Evolutionary conservation across 2,329 filamentous ascomycete genomes (phyloP).

Genomic region (Neopestalotiopsis sp.): DNA sequence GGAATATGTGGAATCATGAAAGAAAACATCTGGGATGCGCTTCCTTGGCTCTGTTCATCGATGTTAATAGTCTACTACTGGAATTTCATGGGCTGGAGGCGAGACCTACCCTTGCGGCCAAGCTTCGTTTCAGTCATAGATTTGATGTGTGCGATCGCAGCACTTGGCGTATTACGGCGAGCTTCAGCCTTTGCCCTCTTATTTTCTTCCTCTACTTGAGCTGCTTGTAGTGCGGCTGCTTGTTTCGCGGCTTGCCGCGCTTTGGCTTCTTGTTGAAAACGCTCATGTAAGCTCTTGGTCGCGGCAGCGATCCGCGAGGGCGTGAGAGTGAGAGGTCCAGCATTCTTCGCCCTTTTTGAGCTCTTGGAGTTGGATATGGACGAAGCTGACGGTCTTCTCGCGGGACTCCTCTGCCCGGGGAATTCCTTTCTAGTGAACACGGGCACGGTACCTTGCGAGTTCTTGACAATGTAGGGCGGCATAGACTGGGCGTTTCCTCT

Average conservation of each 20-base stretch:
- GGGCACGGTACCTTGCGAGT: not conserved
- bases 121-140: constrained; percentile 3
- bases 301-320: not conserved
- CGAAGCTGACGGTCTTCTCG: not conserved
- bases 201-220: not conserved
- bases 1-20: constrained; percentile 3
- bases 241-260: not conserved
- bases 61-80: not conserved
- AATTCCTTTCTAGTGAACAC: not conserved
- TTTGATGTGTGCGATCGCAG: constrained; percentile 9
- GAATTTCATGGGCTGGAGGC: not conserved
- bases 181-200: not conserved
- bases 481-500: too few relatives aligned
- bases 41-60: not conserved
- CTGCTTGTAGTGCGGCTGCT: not conserved
- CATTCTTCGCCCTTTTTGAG: not conserved
- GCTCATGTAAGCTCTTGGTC: not conserved
- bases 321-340: not conserved
- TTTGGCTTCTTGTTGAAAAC: not conserved
- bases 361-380: not conserved
- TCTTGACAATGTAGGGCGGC: not conserved
- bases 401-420: not conserved
- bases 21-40: not conserved
- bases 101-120: not conserved
- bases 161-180: not conserved